Percentiles rank a stretch among this genome's conserved stretches.
Conservation (phyloP, 1,284 basidiomycete genomes). For the Anthracocystis panici-leucophaei region DNA sequence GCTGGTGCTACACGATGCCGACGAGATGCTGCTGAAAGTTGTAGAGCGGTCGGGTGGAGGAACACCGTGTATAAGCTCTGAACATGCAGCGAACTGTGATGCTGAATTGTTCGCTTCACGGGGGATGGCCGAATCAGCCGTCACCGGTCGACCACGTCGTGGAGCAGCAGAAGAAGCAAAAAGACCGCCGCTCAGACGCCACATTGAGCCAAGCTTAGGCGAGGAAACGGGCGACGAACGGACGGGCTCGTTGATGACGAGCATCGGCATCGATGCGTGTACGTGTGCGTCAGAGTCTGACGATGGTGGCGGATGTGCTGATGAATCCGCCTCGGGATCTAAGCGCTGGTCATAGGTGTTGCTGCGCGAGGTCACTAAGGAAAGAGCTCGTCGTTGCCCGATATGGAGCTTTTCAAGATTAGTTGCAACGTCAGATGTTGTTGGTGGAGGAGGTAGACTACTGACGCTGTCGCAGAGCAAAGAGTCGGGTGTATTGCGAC, state of each 20-base stretch:
- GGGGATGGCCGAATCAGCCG: background rate
- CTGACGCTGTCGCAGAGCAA: slow-evolving; percentile 8
- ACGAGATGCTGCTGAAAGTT: slow-evolving; percentile 47
- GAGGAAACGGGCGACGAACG: slow-evolving; percentile 12
- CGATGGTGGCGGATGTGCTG: background rate
- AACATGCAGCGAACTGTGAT: slow-evolving; percentile 43
- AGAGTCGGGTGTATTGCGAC: slow-evolving; percentile 22
- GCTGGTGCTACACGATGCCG: slow-evolving; percentile 24
- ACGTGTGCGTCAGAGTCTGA: background rate
- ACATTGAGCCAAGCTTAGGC: slow-evolving; percentile 8
- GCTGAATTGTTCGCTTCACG: slow-evolving; percentile 12
- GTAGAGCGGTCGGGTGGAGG: slow-evolving; percentile 29
- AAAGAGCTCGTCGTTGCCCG: slow-evolving; percentile 4
- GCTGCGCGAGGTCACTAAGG: slow-evolving; percentile 3
- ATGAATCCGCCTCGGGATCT: background rate
- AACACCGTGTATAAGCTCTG: slow-evolving; percentile 25
- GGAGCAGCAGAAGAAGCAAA: slow-evolving; percentile 10
- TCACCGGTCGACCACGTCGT: slow-evolving; percentile 5
- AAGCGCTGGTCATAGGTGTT: slow-evolving; percentile 7
- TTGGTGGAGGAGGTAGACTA: slow-evolving; percentile 3
- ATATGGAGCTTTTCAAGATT: slow-evolving; percentile 18
- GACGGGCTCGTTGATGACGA: slow-evolving; percentile 8
- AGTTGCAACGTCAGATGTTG: slow-evolving; percentile 4
- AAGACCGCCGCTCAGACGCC: slow-evolving; percentile 25
- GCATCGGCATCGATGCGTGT: slow-evolving; percentile 18